Conservation (phyloP, 2,329 filamentous ascomycete species). For the Fusarium bactridioides region DNA sequence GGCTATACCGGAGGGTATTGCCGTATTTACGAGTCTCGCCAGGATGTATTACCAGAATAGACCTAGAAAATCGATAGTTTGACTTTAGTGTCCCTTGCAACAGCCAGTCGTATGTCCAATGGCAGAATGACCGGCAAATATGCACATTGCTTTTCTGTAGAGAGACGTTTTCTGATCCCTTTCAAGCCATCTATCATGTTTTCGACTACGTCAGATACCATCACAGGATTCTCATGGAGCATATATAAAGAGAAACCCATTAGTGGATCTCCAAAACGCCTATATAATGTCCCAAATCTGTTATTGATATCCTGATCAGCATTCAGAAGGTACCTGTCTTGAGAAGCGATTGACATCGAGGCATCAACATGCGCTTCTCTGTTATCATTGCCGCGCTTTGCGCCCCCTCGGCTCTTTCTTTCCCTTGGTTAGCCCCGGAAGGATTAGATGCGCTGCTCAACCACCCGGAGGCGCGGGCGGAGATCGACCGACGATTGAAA, state of each 20-base stretch:
- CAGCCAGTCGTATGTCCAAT: background rate
- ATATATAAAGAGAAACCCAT: background rate
- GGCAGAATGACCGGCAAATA: background rate
- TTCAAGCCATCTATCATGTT: background rate
- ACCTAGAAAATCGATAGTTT: constrained; percentile 11
- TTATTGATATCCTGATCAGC: too few species aligned
- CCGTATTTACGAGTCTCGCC: background rate
- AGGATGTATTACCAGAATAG: background rate
- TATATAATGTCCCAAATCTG: background rate
- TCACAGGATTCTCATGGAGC: background rate
- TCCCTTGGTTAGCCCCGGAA: constrained; percentile 13
- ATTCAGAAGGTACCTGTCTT: too few species aligned
- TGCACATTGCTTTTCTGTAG: background rate
- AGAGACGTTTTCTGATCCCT: background rate
- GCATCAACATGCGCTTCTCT: background rate
- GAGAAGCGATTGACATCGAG: background rate
- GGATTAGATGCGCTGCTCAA: constrained; percentile 16
- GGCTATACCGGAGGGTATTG: background rate
- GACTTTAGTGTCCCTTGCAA: background rate
- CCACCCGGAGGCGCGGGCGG: constrained; percentile 14
- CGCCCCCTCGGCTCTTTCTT: constrained; percentile 6
- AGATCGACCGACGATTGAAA: constrained; percentile 19
- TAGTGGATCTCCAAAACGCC: background rate
- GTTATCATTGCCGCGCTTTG: constrained; percentile 5
- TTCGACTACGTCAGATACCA: constrained; percentile 10